Percentiles rank a stretch among this genome's conserved stretches.
Evolutionary conservation across 2,329 filamentous ascomycete species (phyloP).

Genomic region (Alternaria hordeiaustralica): DNA sequence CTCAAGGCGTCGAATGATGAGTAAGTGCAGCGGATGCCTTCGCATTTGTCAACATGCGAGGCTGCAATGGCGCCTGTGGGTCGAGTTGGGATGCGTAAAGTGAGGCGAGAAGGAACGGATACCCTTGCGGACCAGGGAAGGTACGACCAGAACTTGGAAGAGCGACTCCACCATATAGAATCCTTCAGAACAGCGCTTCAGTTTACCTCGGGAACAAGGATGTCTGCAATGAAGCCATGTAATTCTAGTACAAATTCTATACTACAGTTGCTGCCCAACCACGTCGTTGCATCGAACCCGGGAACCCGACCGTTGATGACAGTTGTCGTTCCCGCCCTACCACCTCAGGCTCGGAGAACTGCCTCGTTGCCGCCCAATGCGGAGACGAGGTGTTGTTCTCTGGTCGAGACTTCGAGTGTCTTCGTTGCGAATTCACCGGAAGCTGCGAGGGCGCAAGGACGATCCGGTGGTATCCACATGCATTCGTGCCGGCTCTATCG

Average conservation of each 20-base stretch:
- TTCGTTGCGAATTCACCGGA: constrained; percentile 24
- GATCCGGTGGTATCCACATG: constrained; percentile 27
- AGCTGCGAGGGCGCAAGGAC: constrained; percentile 14
- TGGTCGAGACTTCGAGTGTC: constrained; percentile 16
- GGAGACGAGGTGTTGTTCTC: constrained; percentile 4
- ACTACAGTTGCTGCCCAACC: constrained; percentile 33
- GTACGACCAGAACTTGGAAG: background rate
- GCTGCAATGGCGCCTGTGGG: constrained; percentile 15
- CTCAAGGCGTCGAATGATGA: constrained; percentile 3
- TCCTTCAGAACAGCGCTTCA: background rate
- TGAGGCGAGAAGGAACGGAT: constrained; percentile 22
- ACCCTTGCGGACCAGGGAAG: constrained; percentile 11
- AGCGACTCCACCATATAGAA: constrained; percentile 14
- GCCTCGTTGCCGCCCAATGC: constrained; percentile 31
- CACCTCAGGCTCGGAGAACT: constrained; percentile 20
- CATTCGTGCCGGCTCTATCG: constrained; percentile 22
- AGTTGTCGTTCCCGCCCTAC: constrained; percentile 26
- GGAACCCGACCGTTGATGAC: constrained; percentile 27
- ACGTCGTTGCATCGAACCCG: constrained; percentile 5
- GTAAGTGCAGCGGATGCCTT: background rate
- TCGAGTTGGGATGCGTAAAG: constrained; percentile 8
- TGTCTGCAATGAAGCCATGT: constrained; percentile 21
- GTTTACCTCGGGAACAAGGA: constrained; percentile 4
- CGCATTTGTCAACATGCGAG: constrained; percentile 17
- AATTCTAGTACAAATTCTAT: constrained; percentile 28